phyloP scores from a whole-genome alignment of 805 yeast species.

The Zygosaccharomyces bailii region DNA sequence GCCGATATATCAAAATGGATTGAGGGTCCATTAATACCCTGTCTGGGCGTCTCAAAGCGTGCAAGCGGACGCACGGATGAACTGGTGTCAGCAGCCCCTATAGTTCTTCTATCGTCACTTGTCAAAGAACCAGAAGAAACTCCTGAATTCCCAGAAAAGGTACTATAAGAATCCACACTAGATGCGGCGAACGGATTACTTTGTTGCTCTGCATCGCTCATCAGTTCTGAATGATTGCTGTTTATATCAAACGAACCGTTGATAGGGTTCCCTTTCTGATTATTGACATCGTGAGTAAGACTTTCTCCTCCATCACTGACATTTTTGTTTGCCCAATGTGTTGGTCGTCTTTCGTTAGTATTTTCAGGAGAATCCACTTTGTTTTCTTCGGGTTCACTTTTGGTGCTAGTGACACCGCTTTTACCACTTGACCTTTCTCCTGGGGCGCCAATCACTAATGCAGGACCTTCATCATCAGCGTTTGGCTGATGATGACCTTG shows the following conservation, averaged over 20 bases:
- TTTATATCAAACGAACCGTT: too few species aligned
- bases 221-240: not conserved
- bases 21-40: conserved; percentile 17
- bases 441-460: conserved; percentile 74
- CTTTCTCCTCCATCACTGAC: conserved; percentile 8
- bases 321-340: not conserved
- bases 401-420: not conserved
- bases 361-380: not conserved
- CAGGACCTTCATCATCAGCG: conserved; percentile 65
- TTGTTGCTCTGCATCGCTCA: not conserved
- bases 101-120: conserved; percentile 10
- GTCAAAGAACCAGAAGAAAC: conserved; percentile 8
- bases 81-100: not conserved
- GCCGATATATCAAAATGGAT: conserved; percentile 31
- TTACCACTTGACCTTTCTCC: conserved; percentile 14
- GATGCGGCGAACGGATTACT: not conserved
- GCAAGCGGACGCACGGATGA: not conserved
- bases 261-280: too few species aligned
- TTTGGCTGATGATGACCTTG: conserved; percentile 48
- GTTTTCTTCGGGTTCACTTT: not conserved
- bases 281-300: conserved; percentile 16
- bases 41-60: not conserved
- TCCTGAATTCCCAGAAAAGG: conserved; percentile 7
- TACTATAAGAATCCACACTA: conserved; percentile 3
- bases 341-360: not conserved